Evolutionary conservation across 331 rosid genomes (phyloP).

Genomic region (Telfairia occidentalis): DNA sequence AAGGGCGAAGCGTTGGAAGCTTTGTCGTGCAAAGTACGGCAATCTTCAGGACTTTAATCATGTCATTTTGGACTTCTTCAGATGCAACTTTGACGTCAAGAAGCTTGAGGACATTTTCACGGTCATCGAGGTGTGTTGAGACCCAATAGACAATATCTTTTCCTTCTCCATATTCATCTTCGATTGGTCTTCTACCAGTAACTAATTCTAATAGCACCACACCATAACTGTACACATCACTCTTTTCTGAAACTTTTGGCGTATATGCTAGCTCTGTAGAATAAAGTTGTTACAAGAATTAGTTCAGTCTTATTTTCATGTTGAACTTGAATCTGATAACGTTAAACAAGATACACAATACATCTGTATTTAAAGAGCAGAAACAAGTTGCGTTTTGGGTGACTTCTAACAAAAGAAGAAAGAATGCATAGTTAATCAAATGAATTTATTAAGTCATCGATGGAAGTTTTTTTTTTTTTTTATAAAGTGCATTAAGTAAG

Average conservation of each 20-base stretch:
- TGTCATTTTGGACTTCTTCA: constrained; percentile 30
- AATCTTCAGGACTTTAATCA: constrained; percentile 70
- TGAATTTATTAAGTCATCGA: not conserved
- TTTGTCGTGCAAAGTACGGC: constrained; percentile 63
- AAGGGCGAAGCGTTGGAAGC: constrained; percentile 79
- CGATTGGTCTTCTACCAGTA: constrained; percentile 66
- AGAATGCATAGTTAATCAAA: not conserved
- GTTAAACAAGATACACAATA: not conserved
- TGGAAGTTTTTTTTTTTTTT: not conserved
- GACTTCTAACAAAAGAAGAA: not conserved
- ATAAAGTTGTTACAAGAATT: not conserved
- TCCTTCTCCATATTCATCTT: constrained; percentile 81
- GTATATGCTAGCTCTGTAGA: constrained; percentile 80
- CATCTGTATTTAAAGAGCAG: not conserved
- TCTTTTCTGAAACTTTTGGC: constrained; percentile 54
- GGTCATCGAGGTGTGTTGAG: constrained; percentile 43
- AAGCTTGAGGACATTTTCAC: constrained; percentile 38
- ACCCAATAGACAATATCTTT: constrained; percentile 90
- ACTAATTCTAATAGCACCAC: constrained; percentile 75
- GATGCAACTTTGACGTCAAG: constrained; percentile 51
- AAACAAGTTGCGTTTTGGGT: not conserved
- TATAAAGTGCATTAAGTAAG: not conserved
- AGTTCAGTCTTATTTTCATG: not conserved
- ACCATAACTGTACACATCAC: constrained; percentile 90
- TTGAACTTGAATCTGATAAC: not conserved